Base-by-base conservation (phyloP, 2,329 filamentous ascomycete species). In the Penicillium verrucosum region DNA sequence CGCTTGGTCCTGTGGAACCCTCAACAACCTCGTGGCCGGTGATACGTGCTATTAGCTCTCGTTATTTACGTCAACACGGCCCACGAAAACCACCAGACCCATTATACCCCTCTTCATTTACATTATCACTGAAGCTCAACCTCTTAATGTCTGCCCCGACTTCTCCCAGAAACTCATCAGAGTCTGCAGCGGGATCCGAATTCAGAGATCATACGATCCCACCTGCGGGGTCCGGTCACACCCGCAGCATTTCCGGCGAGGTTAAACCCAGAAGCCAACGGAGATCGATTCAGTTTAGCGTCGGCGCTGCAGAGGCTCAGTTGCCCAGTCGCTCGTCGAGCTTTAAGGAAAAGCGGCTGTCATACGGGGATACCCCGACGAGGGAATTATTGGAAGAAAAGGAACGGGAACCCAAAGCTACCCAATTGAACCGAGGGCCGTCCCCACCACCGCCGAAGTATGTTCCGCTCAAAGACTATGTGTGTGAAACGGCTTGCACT, bases 381-480 rank as follows among this genome's bases (percentile, higher is more conserved):
- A 60, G 57, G 47, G 63, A 65, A 42, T 10, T 55, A 42, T 10
- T 55, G 5, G 59, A 61, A 40, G 57, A 54, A 18, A 56, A 18
- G n/a, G 69, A 71, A 21, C 66, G 60, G 51, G 70, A 72, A 23
- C 60, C 57, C 11, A 65, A 67, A 40, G 49, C 57, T 58, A 54
- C 62, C 45, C 51, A 57, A 43, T 49, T 63, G 9, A 67, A 60
- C 42, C 68, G 75, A 41, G 68, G 69, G 3, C 65, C 65, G 9
- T 77, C 75, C 12, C 75, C 75, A 18, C 75, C 75, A 16, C 75
- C 75, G 4, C 75, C 75, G 9, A 73, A 70, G 75, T 77, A 67
- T 53, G 72, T 63, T 50, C 18, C n/a, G 1, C 36, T 21, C 18
- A 29, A 29, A 18, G 9, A n/a, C 12, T 21, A 21, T 21, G 9